Evolutionary conservation across 495 filamentous ascomycete genomes (phyloP).

Genomic region (Peziza echinospora): DNA sequence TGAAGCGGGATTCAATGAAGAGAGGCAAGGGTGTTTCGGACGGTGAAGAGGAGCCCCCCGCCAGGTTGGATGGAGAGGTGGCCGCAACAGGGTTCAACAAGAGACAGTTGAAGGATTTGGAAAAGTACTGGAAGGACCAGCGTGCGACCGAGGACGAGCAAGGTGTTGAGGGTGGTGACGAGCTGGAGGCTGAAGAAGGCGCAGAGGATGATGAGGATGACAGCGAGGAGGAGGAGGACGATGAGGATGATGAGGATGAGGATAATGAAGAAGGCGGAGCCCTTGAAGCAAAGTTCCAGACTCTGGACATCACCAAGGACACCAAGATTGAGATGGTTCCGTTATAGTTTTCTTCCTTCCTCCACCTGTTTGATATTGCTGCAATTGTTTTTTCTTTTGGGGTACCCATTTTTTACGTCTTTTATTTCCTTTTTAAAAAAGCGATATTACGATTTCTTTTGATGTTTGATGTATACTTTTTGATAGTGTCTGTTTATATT

Average conservation of each 20-base stretch:
- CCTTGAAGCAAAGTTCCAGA: background rate
- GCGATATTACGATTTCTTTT: no score
- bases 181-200: conserved; percentile 15
- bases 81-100: conserved; percentile 87
- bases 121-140: conserved; percentile 62
- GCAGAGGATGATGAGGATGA: conserved; percentile 26
- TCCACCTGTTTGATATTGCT: no score
- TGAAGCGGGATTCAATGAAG: background rate
- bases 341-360: no score
- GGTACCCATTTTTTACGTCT: no score
- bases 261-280: background rate
- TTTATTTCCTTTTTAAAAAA: no score
- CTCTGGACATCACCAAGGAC: background rate
- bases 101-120: conserved; percentile 86
- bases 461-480: no score
- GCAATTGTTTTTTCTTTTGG: no score
- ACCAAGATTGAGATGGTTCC: background rate
- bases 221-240: conserved; percentile 11
- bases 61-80: conserved; percentile 63
- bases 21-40: background rate
- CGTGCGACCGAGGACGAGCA: conserved; percentile 23
- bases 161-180: conserved; percentile 31
- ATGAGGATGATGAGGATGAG: conserved; percentile 8
- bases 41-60: conserved; percentile 51
- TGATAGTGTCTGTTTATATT: no score